Evolutionary conservation across 768 basidiomycete species (phyloP), one percentile per base, ranked within the genome.

Genomic region (Lactarius psammicola): DNA sequence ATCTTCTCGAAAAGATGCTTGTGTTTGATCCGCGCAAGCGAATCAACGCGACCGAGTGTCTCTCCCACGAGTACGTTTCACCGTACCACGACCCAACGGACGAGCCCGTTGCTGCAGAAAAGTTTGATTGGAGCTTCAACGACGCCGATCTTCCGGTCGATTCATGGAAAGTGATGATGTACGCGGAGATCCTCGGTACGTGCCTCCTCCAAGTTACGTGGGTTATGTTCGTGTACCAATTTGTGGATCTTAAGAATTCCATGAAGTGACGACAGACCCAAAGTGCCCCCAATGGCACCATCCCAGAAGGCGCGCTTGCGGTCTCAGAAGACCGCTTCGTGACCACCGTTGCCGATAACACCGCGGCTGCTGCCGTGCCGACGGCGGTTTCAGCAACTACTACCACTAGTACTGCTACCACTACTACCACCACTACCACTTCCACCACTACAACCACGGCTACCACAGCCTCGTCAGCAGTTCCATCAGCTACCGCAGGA

Each of bases 81-180:
- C 97, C 96, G 2, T 99, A 99, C 74, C 97, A 99, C 73, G 97
- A 99, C 77, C 95, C 96, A 9, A 94, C 94, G 2, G 97, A 99
- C 75, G 97, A 99, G 75, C 97, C 97, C 10, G 87, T 89, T 23
- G 93, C 97, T 15, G 86, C 82, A 20, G 95, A 98, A 75, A 89
- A 91, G 74, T 99, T 99, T 73, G 97, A 99, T 77, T 99, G 97
- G 97, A 92, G 89, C 72, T 99, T 99, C 85, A 99, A 99, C 77
- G 97, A 99, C 69, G 97, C 97, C 23, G 97, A 99, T 76, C 82
- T 99, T 54, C 97, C 97, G 0, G 92, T 98, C 13, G 97, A 99
- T 73, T 96, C 94, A 1, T 99, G 97, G 97, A 98, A 98, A 79
- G 96, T 97, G 74, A 99, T 99, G 97, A 99, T 99, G 96, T 98